Base-by-base conservation (phyloP, 495 filamentous ascomycete genomes). In the Tetracladium setigerum region DNA sequence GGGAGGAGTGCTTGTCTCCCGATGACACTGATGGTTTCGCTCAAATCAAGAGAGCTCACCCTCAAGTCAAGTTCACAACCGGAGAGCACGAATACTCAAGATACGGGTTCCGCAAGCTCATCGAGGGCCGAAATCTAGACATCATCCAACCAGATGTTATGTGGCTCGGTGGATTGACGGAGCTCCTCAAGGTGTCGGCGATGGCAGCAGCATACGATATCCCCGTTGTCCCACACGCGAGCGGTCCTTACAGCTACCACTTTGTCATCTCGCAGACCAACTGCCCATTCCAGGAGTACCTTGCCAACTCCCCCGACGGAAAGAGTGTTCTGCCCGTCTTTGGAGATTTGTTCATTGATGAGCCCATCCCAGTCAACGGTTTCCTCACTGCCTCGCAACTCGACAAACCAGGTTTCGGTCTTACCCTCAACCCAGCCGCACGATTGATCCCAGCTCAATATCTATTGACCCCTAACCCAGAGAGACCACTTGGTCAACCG, bases 121-220 rank as follows among this genome's bases (percentile, higher is more conserved):
- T 95, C 49, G 87, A 95, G 63, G 86, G 86, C 40, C 86, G 89
- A 47, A 91, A 94, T 62, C 66, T 95, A 45, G 88, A 95, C 59
- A 95, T 95, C 62, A 77, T 95, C 58, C 89, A 95, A 62, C 89
- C 89, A 6, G 89, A 95, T 58, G 87, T 95, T 38, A 95, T 95
- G 89, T 95, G 89, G 89, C 76, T 95, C 10, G 89, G 89, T 41
- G 89, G 89, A 49, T 65, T 95, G 74, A 95, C 89, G 1, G 89
- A 95, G 65, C 73, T 95, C 38, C 84, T 95, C 54, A 90, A 87
- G 65, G 79, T 95, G 46, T 79, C 89, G 10, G 85, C 88, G 15
- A 82, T 90, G 74, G 89, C 89, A 13, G 79, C 88, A 5, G 89
- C 89, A 2, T 95, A 95, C 64, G 89, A 95, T 59, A 83, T 95